These are phyloP conservation scores for Akanthomyces dipterigenus DNA, from an alignment of 2,329 filamentous ascomycete genomes.

Conservation along the genomic window DNA sequence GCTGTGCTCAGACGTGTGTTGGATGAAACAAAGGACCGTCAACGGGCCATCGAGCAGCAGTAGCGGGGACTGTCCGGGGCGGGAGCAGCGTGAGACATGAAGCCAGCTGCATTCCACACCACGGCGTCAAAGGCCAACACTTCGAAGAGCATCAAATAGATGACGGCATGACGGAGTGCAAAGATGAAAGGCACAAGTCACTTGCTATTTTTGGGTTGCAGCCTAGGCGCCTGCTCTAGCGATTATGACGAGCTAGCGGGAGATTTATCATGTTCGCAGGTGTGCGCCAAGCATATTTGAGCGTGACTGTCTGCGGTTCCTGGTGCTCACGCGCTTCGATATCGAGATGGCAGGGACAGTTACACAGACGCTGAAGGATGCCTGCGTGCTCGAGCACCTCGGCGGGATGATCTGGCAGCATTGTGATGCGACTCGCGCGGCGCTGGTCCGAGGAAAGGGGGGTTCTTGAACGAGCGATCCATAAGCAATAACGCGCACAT, in stretches of 20 bases:
- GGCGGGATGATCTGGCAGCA: neutral
- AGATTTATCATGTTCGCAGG: neutral
- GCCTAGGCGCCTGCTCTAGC: neutral
- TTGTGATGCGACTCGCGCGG: neutral
- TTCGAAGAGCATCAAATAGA: neutral
- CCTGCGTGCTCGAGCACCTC: neutral
- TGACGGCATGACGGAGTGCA: neutral
- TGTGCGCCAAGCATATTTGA: neutral
- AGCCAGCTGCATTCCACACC: neutral
- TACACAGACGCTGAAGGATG: neutral
- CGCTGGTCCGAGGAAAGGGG: neutral
- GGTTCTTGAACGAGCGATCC: neutral
- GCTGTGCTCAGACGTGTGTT: neutral
- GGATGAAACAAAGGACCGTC: constrained; percentile 6
- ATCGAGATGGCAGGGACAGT: neutral
- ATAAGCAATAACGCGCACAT: neutral
- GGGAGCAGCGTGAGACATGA: neutral
- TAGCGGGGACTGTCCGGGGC: neutral
- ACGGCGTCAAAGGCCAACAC: neutral
- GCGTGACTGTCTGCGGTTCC: neutral
- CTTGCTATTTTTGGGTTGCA: neutral
- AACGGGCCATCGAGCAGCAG: neutral
- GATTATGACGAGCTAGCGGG: neutral
- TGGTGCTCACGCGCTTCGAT: neutral
- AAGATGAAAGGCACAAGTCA: neutral